These are phyloP conservation scores for Hypoxylon sp. DNA, from an alignment of 2,329 filamentous ascomycete genomes.

Conservation along the genomic window DNA sequence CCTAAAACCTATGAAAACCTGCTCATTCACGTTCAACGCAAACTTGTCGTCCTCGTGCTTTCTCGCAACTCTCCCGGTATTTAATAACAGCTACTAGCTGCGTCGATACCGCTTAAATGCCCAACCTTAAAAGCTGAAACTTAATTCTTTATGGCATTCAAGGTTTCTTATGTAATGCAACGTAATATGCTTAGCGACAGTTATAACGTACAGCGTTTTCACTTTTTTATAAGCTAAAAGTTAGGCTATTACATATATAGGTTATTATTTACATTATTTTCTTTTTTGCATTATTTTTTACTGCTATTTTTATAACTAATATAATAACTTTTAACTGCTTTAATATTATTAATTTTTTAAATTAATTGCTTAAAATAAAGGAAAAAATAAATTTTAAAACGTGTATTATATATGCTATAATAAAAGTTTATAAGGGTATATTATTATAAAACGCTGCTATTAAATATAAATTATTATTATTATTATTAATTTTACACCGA, in stretches of 20 bases:
- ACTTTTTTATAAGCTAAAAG: too few species aligned
- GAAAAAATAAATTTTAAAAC: neutral
- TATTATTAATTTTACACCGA: too few species aligned
- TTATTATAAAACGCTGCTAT: too few species aligned
- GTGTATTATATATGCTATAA: neutral
- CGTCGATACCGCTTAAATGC: conserved; percentile 1
- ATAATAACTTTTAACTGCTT: too few species aligned
- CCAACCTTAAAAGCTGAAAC: conserved; percentile 27
- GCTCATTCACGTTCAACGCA: neutral
- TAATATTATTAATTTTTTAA: neutral
- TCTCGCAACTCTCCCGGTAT: neutral
- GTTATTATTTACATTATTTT: too few species aligned
- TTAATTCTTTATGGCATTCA: conserved; percentile 8
- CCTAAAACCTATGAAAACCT: neutral
- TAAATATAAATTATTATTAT: too few species aligned
- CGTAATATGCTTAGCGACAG: conserved; percentile 14
- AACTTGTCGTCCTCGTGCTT: neutral
- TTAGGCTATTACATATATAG: too few species aligned
- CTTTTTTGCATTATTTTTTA: too few species aligned
- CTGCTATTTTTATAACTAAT: too few species aligned
- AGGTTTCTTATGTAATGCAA: conserved; percentile 9
- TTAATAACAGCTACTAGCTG: neutral
- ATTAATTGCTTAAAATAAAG: neutral
- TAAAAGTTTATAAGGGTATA: too few species aligned
- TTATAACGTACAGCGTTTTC: conserved; percentile 22